Evolutionary conservation across 1,284 basidiomycete genomes (phyloP), one percentile per base, ranked within the genome.

Genomic region (Ceratobasidium sp.): DNA sequence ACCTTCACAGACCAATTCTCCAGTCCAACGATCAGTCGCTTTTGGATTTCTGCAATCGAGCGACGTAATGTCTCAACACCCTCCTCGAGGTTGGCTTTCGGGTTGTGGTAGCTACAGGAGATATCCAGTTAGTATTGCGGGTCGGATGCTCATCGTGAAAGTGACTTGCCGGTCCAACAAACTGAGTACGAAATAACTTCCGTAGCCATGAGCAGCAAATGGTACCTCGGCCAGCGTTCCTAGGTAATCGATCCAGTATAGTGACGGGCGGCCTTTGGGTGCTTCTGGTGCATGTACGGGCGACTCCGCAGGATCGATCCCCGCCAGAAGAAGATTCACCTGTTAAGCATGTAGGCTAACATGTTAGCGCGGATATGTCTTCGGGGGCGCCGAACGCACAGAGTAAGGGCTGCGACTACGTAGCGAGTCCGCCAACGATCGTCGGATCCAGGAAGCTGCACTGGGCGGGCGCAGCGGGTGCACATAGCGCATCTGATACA

Each of bases 191-290:
- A 99, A 97, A 83, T 96, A 97, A 74, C 91, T 89, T 46, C 95
- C 97, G 80, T 98, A 96, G 1, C 97, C 98, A 80, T 98, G 97
- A 0, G 96, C 96, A 7, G 91, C 96, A 80, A 96, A 99, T 0
- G 96, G 96, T 5, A 98, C 93, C 63, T 90, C 87, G 1, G 90
- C 89, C 78, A 93, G 86, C 8, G 97, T 98, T 46, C 97, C 97
- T 54, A 98, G 87, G 81, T 98, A 96, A 83, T 99, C 97, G 75
- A 98, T 86, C 96, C 96, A 98, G 84, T 96, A 98, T 5, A 98
- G 86, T 76, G 92, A 90, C 3, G 62, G 62, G 6, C 44, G 43
- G 2, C 62, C 62, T 38, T 64, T 64, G 62, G 62, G 62, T 13
- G 46, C 62, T 16, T 64, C 62, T 11, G 46, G 62, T n/a, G 62